These are phyloP conservation scores for Ustilago sp. DNA, from an alignment of 1,284 basidiomycete species.

Conservation along the genomic window DNA sequence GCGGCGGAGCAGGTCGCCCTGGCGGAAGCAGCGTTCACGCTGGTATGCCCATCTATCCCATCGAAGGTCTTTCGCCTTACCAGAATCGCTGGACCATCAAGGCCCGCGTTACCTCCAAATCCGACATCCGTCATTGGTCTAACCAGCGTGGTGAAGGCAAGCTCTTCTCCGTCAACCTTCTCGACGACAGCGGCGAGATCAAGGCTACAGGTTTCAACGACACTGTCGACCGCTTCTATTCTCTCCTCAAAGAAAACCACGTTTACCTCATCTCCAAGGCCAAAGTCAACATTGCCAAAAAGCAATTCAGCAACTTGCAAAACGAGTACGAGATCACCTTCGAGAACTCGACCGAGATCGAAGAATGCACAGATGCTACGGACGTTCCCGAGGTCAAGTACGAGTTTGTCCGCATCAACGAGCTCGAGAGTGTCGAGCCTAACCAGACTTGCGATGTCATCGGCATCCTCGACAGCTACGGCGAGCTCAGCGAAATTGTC, in stretches of 20 bases:
- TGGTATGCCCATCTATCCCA: slow-evolving; percentile 78
- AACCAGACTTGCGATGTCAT: slow-evolving; percentile 70
- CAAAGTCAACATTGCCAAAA: slow-evolving; percentile 93
- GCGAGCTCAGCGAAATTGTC: slow-evolving; percentile 65
- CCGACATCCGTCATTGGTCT: slow-evolving; percentile 88
- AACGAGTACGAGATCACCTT: slow-evolving; percentile 96
- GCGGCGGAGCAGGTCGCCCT: slow-evolving; percentile 29
- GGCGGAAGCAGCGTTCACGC: slow-evolving; percentile 56
- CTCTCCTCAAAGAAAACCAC: slow-evolving; percentile 87
- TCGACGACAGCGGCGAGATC: slow-evolving; percentile 83
- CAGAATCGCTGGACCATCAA: slow-evolving; percentile 98
- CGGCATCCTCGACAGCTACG: slow-evolving; percentile 62
- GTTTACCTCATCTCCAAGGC: slow-evolving; percentile 93
- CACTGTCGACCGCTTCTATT: slow-evolving; percentile 84
- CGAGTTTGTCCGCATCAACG: slow-evolving; percentile 66
- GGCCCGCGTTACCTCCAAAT: slow-evolving; percentile 89
- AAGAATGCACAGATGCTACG: slow-evolving; percentile 63
- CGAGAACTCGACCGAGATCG: slow-evolving; percentile 74
- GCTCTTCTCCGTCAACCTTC: slow-evolving; percentile 89
- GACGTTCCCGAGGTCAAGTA: slow-evolving; percentile 69
- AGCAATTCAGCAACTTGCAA: slow-evolving; percentile 89
- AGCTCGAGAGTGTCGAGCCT: slow-evolving; percentile 65
- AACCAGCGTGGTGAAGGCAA: slow-evolving; percentile 94
- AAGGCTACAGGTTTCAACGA: slow-evolving; percentile 86
- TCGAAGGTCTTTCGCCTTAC: slow-evolving; percentile 94